Evolutionary conservation across 768 basidiomycete genomes (phyloP).

Genomic region (Termitomyces titanicus): DNA sequence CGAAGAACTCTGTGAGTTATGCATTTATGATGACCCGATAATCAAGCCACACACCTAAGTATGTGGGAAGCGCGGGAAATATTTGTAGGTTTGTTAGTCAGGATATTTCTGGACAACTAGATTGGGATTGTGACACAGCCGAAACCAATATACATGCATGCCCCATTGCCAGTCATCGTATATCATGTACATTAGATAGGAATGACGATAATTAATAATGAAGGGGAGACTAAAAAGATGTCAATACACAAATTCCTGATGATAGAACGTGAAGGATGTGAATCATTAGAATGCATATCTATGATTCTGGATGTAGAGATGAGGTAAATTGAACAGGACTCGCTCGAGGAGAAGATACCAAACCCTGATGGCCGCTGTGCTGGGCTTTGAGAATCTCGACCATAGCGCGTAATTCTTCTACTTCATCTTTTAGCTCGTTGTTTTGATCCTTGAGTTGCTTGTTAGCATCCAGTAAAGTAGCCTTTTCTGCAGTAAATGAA

Average conservation of each 20-base stretch:
- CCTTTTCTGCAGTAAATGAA: constrained; percentile 43
- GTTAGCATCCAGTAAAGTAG: constrained; percentile 44
- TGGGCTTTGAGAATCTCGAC: constrained; percentile 63
- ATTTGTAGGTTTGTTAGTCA: too few relatives aligned
- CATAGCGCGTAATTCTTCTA: constrained; percentile 66
- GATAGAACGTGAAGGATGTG: background rate
- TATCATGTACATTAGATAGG: background rate
- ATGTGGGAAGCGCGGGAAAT: too few relatives aligned
- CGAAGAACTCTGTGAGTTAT: too few relatives aligned
- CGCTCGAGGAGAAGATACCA: background rate
- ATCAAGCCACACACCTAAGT: too few relatives aligned
- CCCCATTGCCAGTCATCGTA: background rate
- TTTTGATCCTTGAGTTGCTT: constrained; percentile 58
- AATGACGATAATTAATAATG: background rate
- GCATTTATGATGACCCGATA: too few relatives aligned
- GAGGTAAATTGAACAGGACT: background rate
- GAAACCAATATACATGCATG: background rate
- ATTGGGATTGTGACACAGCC: background rate
- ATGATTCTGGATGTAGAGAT: background rate
- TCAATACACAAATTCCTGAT: background rate
- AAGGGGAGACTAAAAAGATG: background rate
- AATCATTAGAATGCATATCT: background rate
- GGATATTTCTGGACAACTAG: too few relatives aligned
- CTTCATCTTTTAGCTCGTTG: constrained; percentile 34
- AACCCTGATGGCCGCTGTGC: constrained; percentile 32